phyloP scores from a whole-genome alignment of 164 flowering plant species.

The Nymphaea thermarum region DNA sequence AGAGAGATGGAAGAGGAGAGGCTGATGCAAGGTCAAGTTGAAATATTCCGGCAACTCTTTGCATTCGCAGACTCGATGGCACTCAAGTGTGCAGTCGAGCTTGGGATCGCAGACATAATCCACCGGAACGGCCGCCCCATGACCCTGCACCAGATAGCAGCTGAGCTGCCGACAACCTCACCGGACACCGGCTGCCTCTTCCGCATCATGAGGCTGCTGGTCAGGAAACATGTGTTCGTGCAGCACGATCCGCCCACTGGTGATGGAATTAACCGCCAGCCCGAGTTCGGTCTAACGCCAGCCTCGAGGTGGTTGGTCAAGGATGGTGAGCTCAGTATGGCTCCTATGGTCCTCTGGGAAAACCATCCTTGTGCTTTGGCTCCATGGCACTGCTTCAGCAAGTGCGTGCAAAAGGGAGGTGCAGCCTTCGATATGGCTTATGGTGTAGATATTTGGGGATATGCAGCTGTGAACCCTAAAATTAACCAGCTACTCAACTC shows the following conservation, averaged over 20 bases:
- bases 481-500: slow-evolving; percentile 4
- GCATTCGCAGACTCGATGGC: slow-evolving; percentile 33
- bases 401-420: slow-evolving; percentile 26
- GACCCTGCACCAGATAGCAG: slow-evolving; percentile 20
- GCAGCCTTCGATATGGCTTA: slow-evolving; percentile 29
- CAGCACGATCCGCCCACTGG: not conserved
- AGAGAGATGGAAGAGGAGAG: not conserved
- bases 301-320: slow-evolving; percentile 20
- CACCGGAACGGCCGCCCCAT: slow-evolving; percentile 23
- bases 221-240: slow-evolving; percentile 23
- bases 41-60: slow-evolving; percentile 21
- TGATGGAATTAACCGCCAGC: slow-evolving; percentile 11
- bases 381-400: slow-evolving; percentile 23
- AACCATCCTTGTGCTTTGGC: slow-evolving; percentile 15
- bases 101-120: slow-evolving; percentile 34
- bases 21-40: slow-evolving; percentile 22
- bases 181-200: slow-evolving; percentile 20
- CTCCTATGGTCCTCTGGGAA: slow-evolving; percentile 15
- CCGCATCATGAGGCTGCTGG: slow-evolving; percentile 39
- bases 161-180: slow-evolving; percentile 8
- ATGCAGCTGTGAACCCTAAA: not conserved
- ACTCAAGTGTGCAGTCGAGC: slow-evolving; percentile 36
- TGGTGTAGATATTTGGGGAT: slow-evolving; percentile 8
- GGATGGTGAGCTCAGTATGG: slow-evolving; percentile 14
- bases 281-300: slow-evolving; percentile 19